Percentiles rank a stretch among this genome's conserved stretches.
phyloP scores from a whole-genome alignment of 148 eudicot species.

The Tetragonia tetragonoides region DNA sequence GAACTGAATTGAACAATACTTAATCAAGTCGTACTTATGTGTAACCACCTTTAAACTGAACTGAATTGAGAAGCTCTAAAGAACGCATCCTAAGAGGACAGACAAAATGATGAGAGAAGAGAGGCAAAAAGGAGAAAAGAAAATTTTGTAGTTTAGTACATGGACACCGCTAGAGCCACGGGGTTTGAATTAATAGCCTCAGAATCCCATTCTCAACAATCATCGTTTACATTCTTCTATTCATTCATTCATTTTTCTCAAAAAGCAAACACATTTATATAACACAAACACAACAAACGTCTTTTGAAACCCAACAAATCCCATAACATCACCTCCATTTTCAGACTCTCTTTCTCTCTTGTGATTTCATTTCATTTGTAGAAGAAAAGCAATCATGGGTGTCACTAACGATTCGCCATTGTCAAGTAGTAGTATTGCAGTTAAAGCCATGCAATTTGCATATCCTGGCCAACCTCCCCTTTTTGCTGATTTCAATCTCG shows the following conservation, averaged over 20 bases:
- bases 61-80: too few relatives aligned
- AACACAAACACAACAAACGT: too few relatives aligned
- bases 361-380: too few relatives aligned
- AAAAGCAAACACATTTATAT: too few relatives aligned
- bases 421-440: conserved; percentile 38
- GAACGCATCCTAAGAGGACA: too few relatives aligned
- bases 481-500: conserved; percentile 69
- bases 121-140: neutral
- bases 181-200: neutral
- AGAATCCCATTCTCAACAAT: neutral
- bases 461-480: conserved; percentile 63
- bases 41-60: too few relatives aligned
- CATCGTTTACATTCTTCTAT: too few relatives aligned
- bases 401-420: neutral
- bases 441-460: conserved; percentile 80
- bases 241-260: too few relatives aligned
- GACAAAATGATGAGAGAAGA: too few relatives aligned
- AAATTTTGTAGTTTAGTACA: too few relatives aligned
- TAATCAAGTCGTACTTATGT: too few relatives aligned
- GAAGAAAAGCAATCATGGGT: conserved; percentile 17
- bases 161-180: neutral
- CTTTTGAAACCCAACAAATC: neutral
- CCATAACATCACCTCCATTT: neutral
- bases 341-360: neutral
- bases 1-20: too few relatives aligned